Conservation (phyloP, 306 rosid genomes). For the Acacia melanoxylon region DNA sequence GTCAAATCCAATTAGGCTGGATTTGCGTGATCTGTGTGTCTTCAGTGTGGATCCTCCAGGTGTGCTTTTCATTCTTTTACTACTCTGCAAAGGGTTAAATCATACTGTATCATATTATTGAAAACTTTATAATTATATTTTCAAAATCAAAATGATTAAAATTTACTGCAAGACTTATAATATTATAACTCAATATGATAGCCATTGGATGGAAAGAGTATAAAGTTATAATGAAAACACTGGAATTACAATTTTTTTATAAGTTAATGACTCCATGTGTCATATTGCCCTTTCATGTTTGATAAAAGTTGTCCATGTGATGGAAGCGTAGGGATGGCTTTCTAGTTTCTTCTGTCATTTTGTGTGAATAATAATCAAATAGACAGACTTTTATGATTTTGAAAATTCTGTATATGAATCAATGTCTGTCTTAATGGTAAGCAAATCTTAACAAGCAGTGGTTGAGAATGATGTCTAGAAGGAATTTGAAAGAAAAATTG, state of each 20-base stretch:
- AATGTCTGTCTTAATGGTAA: not conserved
- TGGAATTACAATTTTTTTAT: not conserved
- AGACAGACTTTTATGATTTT: not conserved
- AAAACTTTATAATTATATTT: slow-evolving; percentile 6
- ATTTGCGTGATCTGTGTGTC: slow-evolving; percentile 65
- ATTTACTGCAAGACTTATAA: not conserved
- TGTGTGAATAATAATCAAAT: not conserved
- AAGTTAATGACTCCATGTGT: not conserved
- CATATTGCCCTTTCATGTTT: not conserved
- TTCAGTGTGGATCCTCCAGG: slow-evolving; percentile 99
- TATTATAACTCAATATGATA: not conserved
- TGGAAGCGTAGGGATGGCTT: not conserved
- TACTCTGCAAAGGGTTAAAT: slow-evolving; percentile 13
- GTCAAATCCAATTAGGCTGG: slow-evolving; percentile 78
- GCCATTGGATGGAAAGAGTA: not conserved
- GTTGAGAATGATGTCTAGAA: not conserved
- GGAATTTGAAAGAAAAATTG: not conserved
- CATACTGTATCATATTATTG: not conserved
- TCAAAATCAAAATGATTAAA: slow-evolving; percentile 6
- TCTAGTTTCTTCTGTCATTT: not conserved
- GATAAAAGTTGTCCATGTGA: not conserved
- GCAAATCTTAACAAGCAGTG: not conserved
- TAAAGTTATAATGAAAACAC: not conserved
- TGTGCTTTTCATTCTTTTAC: slow-evolving; percentile 32
- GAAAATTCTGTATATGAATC: not conserved